These are phyloP conservation scores for Theileria annulata DNA, from an alignment of 169 alveolate genomes.

Conservation along the genomic window DNA sequence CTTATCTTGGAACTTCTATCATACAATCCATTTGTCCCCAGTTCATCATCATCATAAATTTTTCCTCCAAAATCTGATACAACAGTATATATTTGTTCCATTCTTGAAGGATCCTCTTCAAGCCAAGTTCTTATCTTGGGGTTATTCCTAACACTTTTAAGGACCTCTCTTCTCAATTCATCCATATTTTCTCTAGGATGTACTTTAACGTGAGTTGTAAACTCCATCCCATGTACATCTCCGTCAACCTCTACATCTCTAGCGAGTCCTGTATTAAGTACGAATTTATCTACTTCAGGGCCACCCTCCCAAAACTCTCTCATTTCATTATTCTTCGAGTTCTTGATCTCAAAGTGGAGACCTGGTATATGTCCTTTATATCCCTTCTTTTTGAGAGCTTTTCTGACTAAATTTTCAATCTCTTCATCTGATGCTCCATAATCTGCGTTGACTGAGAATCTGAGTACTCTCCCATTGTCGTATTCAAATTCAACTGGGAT, in stretches of 20 bases:
- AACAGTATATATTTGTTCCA: constrained; percentile 38
- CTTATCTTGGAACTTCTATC: constrained; percentile 29
- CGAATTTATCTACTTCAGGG: constrained; percentile 33
- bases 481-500: constrained; percentile 37
- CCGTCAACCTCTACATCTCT: constrained; percentile 52
- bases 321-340: constrained; percentile 35
- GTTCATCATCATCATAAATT: constrained; percentile 60
- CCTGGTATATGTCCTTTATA: constrained; percentile 44
- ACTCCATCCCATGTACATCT: constrained; percentile 45
- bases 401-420: constrained; percentile 32
- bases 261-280: constrained; percentile 34
- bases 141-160: constrained; percentile 28
- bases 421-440: constrained; percentile 57
- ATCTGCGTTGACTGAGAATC: constrained; percentile 40
- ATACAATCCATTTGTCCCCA: constrained; percentile 26
- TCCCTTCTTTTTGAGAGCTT: constrained; percentile 39
- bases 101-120: constrained; percentile 39
- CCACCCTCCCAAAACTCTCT: constrained; percentile 47
- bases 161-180: constrained; percentile 41
- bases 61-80: constrained; percentile 43
- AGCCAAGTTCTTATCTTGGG: constrained; percentile 38
- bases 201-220: constrained; percentile 37
- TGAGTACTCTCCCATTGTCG: constrained; percentile 47
- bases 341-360: constrained; percentile 43
- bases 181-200: constrained; percentile 61